Evolutionary conservation across 2,329 filamentous ascomycete genomes (phyloP).

Genomic region (Lasiodiplodia theobromae): DNA sequence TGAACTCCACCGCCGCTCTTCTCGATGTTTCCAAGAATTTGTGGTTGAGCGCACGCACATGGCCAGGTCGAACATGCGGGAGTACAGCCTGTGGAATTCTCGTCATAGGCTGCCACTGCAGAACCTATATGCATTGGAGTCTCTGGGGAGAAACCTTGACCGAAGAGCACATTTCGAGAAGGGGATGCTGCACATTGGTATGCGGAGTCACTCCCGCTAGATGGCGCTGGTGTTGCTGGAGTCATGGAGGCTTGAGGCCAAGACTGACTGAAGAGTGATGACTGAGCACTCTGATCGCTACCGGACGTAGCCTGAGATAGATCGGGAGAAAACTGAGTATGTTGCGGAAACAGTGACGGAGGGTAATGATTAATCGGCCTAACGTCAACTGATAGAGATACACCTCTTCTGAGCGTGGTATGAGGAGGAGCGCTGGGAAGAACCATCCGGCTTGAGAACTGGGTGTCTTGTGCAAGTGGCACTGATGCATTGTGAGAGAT

Average conservation of each 20-base stretch:
- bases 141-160: no score
- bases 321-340: background rate
- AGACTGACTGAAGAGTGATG: background rate
- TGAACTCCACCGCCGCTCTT: no score
- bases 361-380: background rate
- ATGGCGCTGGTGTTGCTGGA: background rate
- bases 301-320: background rate
- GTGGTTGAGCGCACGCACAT: no score
- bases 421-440: background rate
- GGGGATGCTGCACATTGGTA: background rate
- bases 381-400: background rate
- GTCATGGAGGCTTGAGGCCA: background rate
- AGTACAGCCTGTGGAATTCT: no score
- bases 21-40: no score
- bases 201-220: background rate
- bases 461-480: background rate
- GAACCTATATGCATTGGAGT: no score
- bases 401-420: background rate
- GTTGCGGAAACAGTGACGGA: background rate
- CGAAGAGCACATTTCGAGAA: background rate
- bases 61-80: no score
- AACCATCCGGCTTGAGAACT: background rate
- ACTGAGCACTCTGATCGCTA: background rate
- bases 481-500: background rate
- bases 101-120: no score